Evolutionary conservation across 2,329 filamentous ascomycete genomes (phyloP).

Genomic region (Leptosphaerulina australis): DNA sequence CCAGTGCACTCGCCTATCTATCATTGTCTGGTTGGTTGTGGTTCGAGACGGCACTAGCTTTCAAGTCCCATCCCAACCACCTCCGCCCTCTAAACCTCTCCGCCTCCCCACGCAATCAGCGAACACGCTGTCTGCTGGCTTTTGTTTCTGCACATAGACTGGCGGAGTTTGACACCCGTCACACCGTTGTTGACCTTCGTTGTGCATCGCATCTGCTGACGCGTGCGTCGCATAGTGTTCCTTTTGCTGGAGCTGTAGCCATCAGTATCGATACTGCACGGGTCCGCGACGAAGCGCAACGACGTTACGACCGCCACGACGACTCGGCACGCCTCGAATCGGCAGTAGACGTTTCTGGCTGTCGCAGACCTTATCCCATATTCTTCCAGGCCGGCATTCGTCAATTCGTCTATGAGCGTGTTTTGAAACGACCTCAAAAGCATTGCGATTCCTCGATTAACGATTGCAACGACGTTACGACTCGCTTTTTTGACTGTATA

Average conservation of each 20-base stretch:
- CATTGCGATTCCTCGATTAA: constrained; percentile 40
- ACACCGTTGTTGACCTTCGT: constrained; percentile 15
- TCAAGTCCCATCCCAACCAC: constrained; percentile 51
- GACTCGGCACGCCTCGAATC: constrained; percentile 19
- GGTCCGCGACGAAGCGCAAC: constrained; percentile 41
- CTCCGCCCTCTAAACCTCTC: constrained; percentile 47
- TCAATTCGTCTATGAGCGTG: constrained; percentile 39
- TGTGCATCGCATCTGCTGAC: constrained; percentile 33
- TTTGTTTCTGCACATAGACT: constrained; percentile 31
- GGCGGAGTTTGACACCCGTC: constrained; percentile 22
- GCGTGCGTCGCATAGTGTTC: constrained; percentile 33
- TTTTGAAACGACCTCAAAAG: constrained; percentile 43
- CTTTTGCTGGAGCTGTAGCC: constrained; percentile 31
- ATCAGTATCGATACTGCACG: constrained; percentile 42
- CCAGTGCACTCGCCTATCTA: constrained; percentile 49
- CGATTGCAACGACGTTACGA: constrained; percentile 52
- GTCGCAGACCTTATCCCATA: constrained; percentile 25
- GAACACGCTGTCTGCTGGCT: constrained; percentile 32
- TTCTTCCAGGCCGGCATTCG: constrained; percentile 37
- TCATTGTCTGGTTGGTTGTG: constrained; percentile 41
- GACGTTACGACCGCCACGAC: constrained; percentile 42
- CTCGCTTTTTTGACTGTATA: constrained; percentile 46
- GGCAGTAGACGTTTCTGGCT: constrained; percentile 30
- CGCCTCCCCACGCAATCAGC: constrained; percentile 43
- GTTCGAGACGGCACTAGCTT: constrained; percentile 42